phyloP scores from a whole-genome alignment of 345 rosid genomes.

The Garcia nutans region DNA sequence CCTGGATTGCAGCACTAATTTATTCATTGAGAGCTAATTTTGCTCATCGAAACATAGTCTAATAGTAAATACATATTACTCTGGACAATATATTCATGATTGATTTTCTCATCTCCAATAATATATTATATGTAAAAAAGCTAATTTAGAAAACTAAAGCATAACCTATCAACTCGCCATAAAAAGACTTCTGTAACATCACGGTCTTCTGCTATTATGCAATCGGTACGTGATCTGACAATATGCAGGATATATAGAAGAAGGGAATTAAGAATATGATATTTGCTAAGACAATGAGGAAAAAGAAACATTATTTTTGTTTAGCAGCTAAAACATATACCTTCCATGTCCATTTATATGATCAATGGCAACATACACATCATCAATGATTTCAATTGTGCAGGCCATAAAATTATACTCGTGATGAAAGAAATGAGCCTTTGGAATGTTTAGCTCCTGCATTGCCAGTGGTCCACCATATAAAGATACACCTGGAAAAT shows the following conservation, averaged over 20 bases:
- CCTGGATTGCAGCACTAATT: too few species aligned
- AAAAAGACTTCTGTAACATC: slow-evolving; percentile 77
- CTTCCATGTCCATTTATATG: slow-evolving; percentile 95
- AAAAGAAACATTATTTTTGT: too few species aligned
- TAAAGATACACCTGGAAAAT: slow-evolving; percentile 62
- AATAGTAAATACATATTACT: too few species aligned
- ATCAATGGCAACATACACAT: slow-evolving; percentile 70
- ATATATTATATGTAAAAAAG: too few species aligned
- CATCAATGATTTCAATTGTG: slow-evolving; percentile 89
- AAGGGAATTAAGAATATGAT: slow-evolving; percentile 3
- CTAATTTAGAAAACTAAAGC: too few species aligned
- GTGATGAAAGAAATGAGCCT: slow-evolving; percentile 59
- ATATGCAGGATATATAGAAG: slow-evolving; percentile 14
- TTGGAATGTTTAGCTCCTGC: slow-evolving; percentile 55
- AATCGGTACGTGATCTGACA: slow-evolving; percentile 91
- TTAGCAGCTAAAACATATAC: slow-evolving; percentile 32
- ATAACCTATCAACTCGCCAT: slow-evolving; percentile 78
- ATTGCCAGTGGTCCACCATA: slow-evolving; percentile 79
- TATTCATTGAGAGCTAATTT: too few species aligned
- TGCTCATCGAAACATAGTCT: too few species aligned
- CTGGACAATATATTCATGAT: too few species aligned
- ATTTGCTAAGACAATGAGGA: too few species aligned
- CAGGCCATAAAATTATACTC: slow-evolving; percentile 86
- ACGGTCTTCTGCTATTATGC: slow-evolving; percentile 72
- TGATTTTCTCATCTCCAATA: too few species aligned